A percentile compares a stretch with the other conserved stretches of the same genome.
Evolutionary conservation across 768 basidiomycete genomes (phyloP).

Genomic region (Lentinula sp.): DNA sequence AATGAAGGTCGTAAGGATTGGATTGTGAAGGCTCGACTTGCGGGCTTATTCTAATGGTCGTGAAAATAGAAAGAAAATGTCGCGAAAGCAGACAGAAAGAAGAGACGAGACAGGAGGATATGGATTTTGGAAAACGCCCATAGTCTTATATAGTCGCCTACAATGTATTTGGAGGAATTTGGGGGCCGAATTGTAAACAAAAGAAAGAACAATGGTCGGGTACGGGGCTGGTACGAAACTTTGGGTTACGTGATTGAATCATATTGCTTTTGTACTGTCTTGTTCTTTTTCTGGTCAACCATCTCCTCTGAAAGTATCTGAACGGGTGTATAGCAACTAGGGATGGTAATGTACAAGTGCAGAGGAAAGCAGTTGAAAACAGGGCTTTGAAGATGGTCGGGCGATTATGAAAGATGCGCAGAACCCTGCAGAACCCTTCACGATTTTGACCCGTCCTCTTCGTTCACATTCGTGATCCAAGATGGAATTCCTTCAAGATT

Average conservation of each 20-base stretch:
- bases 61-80: conserved; percentile 10
- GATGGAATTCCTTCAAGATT: too few relatives aligned
- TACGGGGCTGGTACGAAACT: neutral
- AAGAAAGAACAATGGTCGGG: conserved; percentile 7
- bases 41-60: conserved; percentile 12
- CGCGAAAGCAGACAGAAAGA: conserved; percentile 5
- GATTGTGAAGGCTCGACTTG: conserved; percentile 20
- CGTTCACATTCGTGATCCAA: too few relatives aligned
- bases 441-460: too few relatives aligned
- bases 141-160: neutral
- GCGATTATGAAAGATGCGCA: too few relatives aligned
- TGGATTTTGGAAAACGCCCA: neutral
- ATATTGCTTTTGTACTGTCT: neutral
- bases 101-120: conserved; percentile 2
- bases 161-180: neutral
- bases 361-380: neutral
- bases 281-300: neutral
- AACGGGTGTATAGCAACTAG: neutral
- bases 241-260: neutral
- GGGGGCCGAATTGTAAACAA: neutral
- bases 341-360: neutral
- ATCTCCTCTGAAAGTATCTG: too few relatives aligned
- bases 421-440: too few relatives aligned
- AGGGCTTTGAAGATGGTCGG: neutral
- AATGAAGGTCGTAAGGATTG: conserved; percentile 9